phyloP scores from a whole-genome alignment of 2,329 filamentous ascomycete genomes.

The Phyllachora maydis region DNA sequence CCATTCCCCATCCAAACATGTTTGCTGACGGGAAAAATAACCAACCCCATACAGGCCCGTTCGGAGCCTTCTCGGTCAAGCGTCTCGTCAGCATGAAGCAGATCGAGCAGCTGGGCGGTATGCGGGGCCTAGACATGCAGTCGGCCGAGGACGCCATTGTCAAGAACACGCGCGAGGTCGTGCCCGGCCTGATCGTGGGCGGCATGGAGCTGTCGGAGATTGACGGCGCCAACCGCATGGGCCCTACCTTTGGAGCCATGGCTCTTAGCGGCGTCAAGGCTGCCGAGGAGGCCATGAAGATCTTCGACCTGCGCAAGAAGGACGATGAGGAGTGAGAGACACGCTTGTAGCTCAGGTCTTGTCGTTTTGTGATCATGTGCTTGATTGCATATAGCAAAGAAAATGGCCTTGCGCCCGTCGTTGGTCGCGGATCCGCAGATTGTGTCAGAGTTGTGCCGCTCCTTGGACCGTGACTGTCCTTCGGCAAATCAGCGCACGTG shows the following conservation, averaged over 20 bases:
- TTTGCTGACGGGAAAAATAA: too few species aligned
- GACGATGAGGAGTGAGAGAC: slow-evolving; percentile 41
- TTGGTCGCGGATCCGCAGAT: too few species aligned
- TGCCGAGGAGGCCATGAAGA: slow-evolving; percentile 62
- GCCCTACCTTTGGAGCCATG: slow-evolving; percentile 79
- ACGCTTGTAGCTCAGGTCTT: not conserved
- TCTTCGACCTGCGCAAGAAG: slow-evolving; percentile 59
- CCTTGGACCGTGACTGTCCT: too few species aligned
- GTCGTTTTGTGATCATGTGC: too few species aligned
- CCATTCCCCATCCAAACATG: not conserved
- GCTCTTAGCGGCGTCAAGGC: slow-evolving; percentile 74
- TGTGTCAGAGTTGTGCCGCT: too few species aligned
- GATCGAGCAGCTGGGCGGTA: slow-evolving; percentile 68
- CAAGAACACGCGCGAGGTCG: slow-evolving; percentile 73
- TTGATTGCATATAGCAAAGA: too few species aligned
- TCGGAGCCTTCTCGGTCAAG: slow-evolving; percentile 83
- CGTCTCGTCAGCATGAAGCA: slow-evolving; percentile 74
- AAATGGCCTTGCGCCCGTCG: too few species aligned
- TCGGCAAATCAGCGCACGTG: too few species aligned
- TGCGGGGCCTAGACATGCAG: slow-evolving; percentile 90
- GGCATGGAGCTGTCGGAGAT: slow-evolving; percentile 89
- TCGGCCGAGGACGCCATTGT: slow-evolving; percentile 82
- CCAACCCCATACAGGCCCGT: slow-evolving; percentile 26
- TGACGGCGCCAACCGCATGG: slow-evolving; percentile 84
- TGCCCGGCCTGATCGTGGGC: slow-evolving; percentile 76